Evolutionary conservation across 1,139 yeast species (phyloP), one percentile per base, ranked within the genome.

Genomic region (Ashbya aceris): DNA sequence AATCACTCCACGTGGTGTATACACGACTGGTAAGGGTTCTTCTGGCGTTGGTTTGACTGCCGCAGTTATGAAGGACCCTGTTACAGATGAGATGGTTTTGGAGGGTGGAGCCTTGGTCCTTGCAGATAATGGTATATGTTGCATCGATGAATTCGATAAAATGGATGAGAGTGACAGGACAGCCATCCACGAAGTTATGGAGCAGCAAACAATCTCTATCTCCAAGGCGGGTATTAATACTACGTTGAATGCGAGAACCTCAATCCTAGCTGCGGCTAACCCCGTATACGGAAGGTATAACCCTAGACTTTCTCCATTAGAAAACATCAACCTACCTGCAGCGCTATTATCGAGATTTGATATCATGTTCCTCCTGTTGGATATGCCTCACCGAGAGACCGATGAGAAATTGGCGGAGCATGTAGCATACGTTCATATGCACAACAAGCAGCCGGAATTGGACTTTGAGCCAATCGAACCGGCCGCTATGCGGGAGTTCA

Each of bases 1-100:
- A 56, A 85, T 93, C 40, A 94, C 98, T 1, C 98, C 99, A 27
- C 76, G 98, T 60, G 94, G 96, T 39, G 95, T 93, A 33, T 93
- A 93, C 65, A 93, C 99, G 7, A 93, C 98, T 1, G 99, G 99
- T 68, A 77, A 95, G 60, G 99, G 99, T 61, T 87, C 97, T 5
- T 91, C 98, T 0, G 99, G 98, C 43, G 99, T 93, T 39, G 99
- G 99, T 66, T 73, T 93, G 56, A 93, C 99, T 2, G 99, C 99
- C 2, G 98, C 98, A 0, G 98, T 93, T 33, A 87, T 91, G 95
- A 77, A 95, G 57, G 99, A 93, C 61, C 98, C 98, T 2, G 91
- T 91, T 30, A 91, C 98, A 2, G 98, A 91, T 64, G 98, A 93
- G 65, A 87, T 91, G 95, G 87, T 91, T 12, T 71, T 93, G 43